Evolutionary conservation across 2,329 filamentous ascomycete genomes (phyloP).

Genomic region (Pseudogymnoascus sp.): DNA sequence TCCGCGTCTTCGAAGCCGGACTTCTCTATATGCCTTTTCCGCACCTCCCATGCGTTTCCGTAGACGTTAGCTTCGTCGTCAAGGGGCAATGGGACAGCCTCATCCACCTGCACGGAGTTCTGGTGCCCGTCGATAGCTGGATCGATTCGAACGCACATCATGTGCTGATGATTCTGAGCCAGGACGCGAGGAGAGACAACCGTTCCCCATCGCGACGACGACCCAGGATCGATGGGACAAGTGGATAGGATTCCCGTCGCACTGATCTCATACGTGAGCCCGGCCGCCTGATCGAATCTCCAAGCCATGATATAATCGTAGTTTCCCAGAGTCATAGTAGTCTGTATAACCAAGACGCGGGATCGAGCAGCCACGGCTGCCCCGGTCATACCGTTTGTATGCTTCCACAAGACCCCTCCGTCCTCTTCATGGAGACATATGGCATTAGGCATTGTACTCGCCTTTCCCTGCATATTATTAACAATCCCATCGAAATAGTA

Average conservation of each 20-base stretch:
- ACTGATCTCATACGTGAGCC: slow-evolving; percentile 55
- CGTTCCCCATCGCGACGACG: slow-evolving; percentile 55
- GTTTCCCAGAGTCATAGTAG: slow-evolving; percentile 59
- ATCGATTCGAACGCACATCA: slow-evolving; percentile 56
- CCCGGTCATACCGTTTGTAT: slow-evolving; percentile 49
- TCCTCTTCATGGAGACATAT: slow-evolving; percentile 61
- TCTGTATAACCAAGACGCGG: slow-evolving; percentile 57
- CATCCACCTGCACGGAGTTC: slow-evolving; percentile 45
- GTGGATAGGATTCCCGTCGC: slow-evolving; percentile 59
- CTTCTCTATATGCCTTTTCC: slow-evolving; percentile 26
- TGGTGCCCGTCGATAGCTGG: slow-evolving; percentile 47
- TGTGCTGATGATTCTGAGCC: slow-evolving; percentile 63
- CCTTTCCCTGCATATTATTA: slow-evolving; percentile 48
- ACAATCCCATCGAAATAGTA: slow-evolving; percentile 53
- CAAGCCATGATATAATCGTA: slow-evolving; percentile 64
- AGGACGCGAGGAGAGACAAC: slow-evolving; percentile 59
- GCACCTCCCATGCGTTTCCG: background rate
- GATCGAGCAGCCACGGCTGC: slow-evolving; percentile 49
- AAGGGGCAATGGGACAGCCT: slow-evolving; percentile 49
- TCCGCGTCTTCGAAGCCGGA: slow-evolving; percentile 38
- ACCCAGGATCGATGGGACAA: slow-evolving; percentile 46
- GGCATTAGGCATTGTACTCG: slow-evolving; percentile 50
- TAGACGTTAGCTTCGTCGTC: slow-evolving; percentile 32
- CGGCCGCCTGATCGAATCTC: slow-evolving; percentile 60
- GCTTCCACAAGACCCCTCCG: slow-evolving; percentile 53